Percentiles rank a stretch among this genome's conserved stretches.
phyloP scores from a whole-genome alignment of 495 filamentous ascomycete genomes.

The Recurvomyces mirabilis region DNA sequence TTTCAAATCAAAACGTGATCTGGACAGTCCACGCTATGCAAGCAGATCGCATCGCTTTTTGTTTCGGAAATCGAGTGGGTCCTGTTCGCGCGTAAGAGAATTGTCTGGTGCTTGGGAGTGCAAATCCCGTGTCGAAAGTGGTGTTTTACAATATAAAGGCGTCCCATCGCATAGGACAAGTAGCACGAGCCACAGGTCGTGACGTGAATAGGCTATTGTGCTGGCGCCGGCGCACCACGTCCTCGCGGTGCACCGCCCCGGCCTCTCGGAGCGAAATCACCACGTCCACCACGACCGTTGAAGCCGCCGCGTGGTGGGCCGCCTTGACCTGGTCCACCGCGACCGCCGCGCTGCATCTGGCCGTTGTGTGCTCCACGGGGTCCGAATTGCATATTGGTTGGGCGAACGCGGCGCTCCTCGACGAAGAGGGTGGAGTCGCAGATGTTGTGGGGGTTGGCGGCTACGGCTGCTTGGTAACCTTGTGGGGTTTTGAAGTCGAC shows the following conservation, averaged over 20 bases:
- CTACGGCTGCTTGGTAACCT: conserved; percentile 68
- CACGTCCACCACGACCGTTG: background rate
- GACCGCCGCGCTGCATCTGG: background rate
- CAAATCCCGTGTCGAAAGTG: no score
- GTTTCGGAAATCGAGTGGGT: no score
- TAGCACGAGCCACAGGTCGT: no score
- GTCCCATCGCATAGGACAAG: no score
- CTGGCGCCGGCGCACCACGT: background rate
- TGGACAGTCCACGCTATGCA: no score
- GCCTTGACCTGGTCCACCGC: background rate
- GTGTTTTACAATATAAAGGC: no score
- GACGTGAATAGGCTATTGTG: no score
- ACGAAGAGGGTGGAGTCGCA: conserved; percentile 70
- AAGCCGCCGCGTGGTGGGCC: background rate
- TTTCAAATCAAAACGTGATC: no score
- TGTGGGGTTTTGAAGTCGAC: conserved; percentile 76
- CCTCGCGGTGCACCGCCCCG: background rate
- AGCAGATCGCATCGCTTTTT: no score
- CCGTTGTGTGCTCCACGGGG: conserved; percentile 43
- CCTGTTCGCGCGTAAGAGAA: no score
- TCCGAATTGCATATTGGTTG: conserved; percentile 39
- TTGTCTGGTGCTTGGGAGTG: no score
- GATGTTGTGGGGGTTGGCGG: conserved; percentile 76
- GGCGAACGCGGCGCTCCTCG: conserved; percentile 76
- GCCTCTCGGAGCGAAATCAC: background rate